Evolutionary conservation across 345 rosid genomes (phyloP), one percentile per base, ranked within the genome.

Genomic region (Citrus inodora): DNA sequence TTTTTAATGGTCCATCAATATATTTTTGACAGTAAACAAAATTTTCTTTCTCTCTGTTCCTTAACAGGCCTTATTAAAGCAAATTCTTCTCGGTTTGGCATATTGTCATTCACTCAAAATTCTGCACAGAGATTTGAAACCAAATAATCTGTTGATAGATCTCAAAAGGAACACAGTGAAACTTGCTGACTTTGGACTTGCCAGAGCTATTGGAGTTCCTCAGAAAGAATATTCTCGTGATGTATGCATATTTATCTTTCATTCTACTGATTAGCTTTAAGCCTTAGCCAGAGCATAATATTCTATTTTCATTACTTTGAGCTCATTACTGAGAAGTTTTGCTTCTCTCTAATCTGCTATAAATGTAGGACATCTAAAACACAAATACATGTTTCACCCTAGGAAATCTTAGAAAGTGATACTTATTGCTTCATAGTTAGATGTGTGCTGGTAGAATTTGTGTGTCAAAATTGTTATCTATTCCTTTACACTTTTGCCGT

Each of bases 181-280:
- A 83, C 84, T 89, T 37, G 90, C 90, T 16, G 90, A 89, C 79
- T 89, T 89, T 84, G 92, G 90, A 32, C 79, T 87, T 64, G 89
- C 92, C 58, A 81, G 89, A 77, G 82, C 83, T 30, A 83, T 83
- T 78, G 83, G 82, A 8, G 64, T 82, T 78, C 86, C 88, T 65
- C 80, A 75, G 67, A 76, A 83, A 80, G 82, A 86, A 24, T 82
- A 68, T 67, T 83, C 87, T 1, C 80, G 76, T 42, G 87, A 84
- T 87, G 92, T 84, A 87, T 53, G 21, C 21, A 24, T 51, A 48
- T 75, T 11, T 51, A n/a, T 22, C 33, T 4, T 40, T 60, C 35
- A 2, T 65, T 65, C 48, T 27, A 21, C n/a, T 67, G 63, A 53
- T 40, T 61, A 60, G 16, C 72, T 51, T 40, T 65, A 58, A 16